Evolutionary conservation across 2,329 filamentous ascomycete species (phyloP).

Genomic region (Alternaria alternata): DNA sequence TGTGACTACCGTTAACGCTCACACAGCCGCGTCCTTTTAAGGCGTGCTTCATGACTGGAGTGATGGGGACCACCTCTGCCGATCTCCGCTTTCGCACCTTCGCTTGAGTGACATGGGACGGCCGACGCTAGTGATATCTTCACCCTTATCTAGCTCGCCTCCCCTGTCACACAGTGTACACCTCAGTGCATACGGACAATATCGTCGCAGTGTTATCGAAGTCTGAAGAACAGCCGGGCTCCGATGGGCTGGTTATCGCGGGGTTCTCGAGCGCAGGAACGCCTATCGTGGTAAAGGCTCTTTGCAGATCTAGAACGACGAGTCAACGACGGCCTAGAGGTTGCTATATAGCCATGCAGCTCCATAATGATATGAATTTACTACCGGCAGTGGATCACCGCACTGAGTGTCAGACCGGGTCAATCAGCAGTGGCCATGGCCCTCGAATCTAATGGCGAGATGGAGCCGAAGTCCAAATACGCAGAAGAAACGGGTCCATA

Average conservation of each 20-base stretch:
- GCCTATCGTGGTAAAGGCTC: constrained; percentile 8
- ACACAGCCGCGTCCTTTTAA: neutral
- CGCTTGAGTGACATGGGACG: constrained; percentile 11
- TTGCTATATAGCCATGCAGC: constrained; percentile 2
- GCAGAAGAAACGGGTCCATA: constrained; percentile 10
- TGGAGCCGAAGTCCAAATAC: constrained; percentile 7
- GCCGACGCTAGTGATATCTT: constrained; percentile 12
- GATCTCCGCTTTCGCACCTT: neutral
- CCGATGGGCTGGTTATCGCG: constrained; percentile 2
- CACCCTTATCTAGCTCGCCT: constrained; percentile 7
- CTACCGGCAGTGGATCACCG: neutral
- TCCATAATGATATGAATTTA: neutral
- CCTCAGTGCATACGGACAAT: neutral
- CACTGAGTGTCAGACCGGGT: neutral
- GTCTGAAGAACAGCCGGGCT: neutral
- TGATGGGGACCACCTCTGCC: neutral
- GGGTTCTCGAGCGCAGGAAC: neutral
- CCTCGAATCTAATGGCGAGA: neutral
- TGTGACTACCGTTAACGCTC: neutral
- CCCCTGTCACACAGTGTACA: neutral
- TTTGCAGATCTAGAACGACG: constrained; percentile 2
- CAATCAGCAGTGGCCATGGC: neutral
- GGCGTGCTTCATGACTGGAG: neutral
- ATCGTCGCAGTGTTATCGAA: neutral
- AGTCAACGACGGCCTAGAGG: constrained; percentile 1